Conservation (phyloP, 1,284 basidiomycete species). For the Sporisorium graminicola region DNA sequence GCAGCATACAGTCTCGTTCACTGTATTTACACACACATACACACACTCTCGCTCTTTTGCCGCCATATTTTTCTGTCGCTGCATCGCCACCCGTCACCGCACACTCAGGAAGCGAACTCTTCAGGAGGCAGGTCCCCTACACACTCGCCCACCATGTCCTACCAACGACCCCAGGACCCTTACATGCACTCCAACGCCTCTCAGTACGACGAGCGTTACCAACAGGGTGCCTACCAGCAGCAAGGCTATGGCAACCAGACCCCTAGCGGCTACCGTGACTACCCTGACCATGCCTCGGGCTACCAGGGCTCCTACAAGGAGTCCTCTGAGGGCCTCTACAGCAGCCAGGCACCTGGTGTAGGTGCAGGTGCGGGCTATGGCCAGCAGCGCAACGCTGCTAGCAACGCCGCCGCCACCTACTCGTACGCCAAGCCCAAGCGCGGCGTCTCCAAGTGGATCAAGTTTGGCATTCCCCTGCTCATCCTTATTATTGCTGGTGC, state of each 20-base stretch:
- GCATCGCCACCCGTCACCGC: not conserved
- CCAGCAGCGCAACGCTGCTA: slow-evolving; percentile 33
- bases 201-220: slow-evolving; percentile 64
- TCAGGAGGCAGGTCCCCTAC: slow-evolving; percentile 23
- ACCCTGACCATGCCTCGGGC: slow-evolving; percentile 45
- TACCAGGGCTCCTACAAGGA: slow-evolving; percentile 51
- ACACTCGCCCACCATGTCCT: slow-evolving; percentile 54
- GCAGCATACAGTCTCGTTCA: not conserved
- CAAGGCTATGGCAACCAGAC: slow-evolving; percentile 26
- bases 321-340: slow-evolving; percentile 41
- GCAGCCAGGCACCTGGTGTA: slow-evolving; percentile 25
- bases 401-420: slow-evolving; percentile 55
- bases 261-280: slow-evolving; percentile 47
- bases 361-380: slow-evolving; percentile 25
- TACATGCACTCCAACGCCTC: slow-evolving; percentile 66
- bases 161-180: slow-evolving; percentile 59
- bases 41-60: not conserved
- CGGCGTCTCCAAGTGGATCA: slow-evolving; percentile 61
- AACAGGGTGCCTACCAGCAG: slow-evolving; percentile 35
- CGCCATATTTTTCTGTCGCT: not conserved
- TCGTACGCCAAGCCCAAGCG: slow-evolving; percentile 64
- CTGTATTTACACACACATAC: not conserved
- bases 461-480: slow-evolving; percentile 56
- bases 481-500: slow-evolving; percentile 72
- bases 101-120: slow-evolving; percentile 14